Base-by-base conservation (phyloP, 768 basidiomycete genomes). In the Collybia mongolica region DNA sequence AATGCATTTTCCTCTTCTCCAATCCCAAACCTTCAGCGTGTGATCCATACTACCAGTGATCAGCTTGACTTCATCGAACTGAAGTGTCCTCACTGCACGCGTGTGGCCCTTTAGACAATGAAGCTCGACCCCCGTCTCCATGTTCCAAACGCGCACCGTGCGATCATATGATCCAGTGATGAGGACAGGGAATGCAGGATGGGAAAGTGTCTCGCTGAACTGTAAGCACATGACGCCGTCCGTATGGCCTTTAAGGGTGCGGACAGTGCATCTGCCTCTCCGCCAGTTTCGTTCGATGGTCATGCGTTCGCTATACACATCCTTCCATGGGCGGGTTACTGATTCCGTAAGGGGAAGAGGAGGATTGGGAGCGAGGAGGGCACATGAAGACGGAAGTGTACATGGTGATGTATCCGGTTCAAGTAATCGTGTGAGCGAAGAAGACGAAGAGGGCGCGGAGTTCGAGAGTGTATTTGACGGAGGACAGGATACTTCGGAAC, bases 101-200 rank as follows among this genome's bases (percentile, higher is more conserved):
- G 90, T 90, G 62, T 99, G 97, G 12, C 97, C 97, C 36, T 79
- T 82, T 42, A 99, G 77, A 60, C 86, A 86, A 46, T 84, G 87
- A 24, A 98, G 75, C 63, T 90, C 86, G 44, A 79, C 73, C 17
- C 94, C 96, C 0, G 88, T 91, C 68, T 98, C 95, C 45, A 98
- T 79, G 64, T 98, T 97, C 97, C 97, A 99, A 5, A 99, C 86
- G 17, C 95, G 84, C 4, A 86, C 84, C 2, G 93, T 97, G 59
- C 90, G 86, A 62, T 99, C 97, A 68, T 97, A 98, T 1, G 94
- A 97, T 22, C 97, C 97, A 2, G 97, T 96, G 74, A 99, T 94
- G 47, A 99, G 85, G 54, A 99, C 84, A 5, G 96, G 94, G 61
- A 94, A 97, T 6, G 83, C 75, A 6, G 92, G 89, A 65, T 93